Evolutionary conservation across 768 basidiomycete genomes (phyloP).

Genomic region (Boletus reticulatus): DNA sequence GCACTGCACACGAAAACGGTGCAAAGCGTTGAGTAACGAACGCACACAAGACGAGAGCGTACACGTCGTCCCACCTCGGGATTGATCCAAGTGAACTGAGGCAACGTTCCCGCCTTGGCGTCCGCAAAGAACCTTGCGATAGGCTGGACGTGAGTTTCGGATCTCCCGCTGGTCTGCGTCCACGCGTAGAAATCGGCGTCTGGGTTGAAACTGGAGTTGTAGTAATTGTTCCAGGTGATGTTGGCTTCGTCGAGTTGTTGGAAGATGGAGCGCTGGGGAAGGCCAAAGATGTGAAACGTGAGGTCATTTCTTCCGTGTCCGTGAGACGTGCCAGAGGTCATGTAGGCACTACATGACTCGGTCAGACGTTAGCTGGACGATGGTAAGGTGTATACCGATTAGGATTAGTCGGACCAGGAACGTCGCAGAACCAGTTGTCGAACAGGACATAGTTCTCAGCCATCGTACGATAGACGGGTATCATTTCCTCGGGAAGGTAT

Average conservation of each 20-base stretch:
- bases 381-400: conserved; percentile 14
- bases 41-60: no score
- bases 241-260: conserved; percentile 27
- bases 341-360: conserved; percentile 16
- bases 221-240: conserved; percentile 25
- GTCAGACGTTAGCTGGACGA: background rate
- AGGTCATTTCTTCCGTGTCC: conserved; percentile 21
- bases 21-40: background rate
- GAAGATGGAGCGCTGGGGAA: conserved; percentile 28
- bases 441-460: conserved; percentile 25
- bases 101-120: conserved; percentile 21
- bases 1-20: conserved; percentile 8
- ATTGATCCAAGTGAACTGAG: conserved; percentile 27
- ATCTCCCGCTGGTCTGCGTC: conserved; percentile 17
- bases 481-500: conserved; percentile 22
- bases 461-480: conserved; percentile 23
- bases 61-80: conserved; percentile 18
- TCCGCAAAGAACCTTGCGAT: conserved; percentile 19
- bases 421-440: conserved; percentile 25
- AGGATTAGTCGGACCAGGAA: conserved; percentile 26
- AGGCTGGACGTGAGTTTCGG: conserved; percentile 13
- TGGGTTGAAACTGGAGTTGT: conserved; percentile 28
- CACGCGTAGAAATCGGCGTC: conserved; percentile 23
- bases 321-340: conserved; percentile 26
- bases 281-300: conserved; percentile 16